Evolutionary conservation across 2,329 filamentous ascomycete genomes (phyloP), one percentile per base, ranked within the genome.

Genomic region (Cercospora janseana): DNA sequence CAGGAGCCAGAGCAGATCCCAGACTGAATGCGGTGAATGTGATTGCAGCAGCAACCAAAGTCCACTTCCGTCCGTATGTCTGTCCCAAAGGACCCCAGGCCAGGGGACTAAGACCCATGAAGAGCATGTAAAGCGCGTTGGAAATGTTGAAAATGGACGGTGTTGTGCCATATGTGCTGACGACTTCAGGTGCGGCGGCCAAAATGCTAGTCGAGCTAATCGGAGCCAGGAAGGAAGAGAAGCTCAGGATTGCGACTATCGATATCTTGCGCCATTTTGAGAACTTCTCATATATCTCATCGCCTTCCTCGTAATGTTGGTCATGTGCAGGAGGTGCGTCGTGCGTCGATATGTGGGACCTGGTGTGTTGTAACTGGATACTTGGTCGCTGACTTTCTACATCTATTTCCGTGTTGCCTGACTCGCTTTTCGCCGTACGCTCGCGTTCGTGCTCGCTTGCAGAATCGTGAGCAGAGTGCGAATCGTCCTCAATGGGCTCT

Each of bases 141-240:
- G 79, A 84, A 35, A 86, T 69, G 63, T 88, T 87, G 65, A 91
- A 82, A 49, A 89, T 78, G 7, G 79, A 79, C 4, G 83, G 84
- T 0, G 79, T 85, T 0, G 84, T 88, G 29, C 73, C 28, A 43
- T 45, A 64, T 1, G 57, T 61, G 4, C 48, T 45, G 1, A 86
- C 85, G 4, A 92, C 82, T 66, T 92, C 87, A 1, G 87, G 86
- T 1, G 86, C 80, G 2, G 86, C 87, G 1, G 86, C 78, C 9
- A 92, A 69, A 6, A 91, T 81, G 1, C 84, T 83, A 0, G 87
- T 91, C 29, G 82, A 87, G 2, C 82, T 86, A 18, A 88, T 79
- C 0, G 88, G 88, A 1, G 87, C 83, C 35, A 92, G 73, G 56
- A 92, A 88, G 20, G 84, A 82, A 69, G 86, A 89, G 63, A 85